Conservation (phyloP, 2,329 filamentous ascomycete species). For the Dendrostoma leiphaemia region DNA sequence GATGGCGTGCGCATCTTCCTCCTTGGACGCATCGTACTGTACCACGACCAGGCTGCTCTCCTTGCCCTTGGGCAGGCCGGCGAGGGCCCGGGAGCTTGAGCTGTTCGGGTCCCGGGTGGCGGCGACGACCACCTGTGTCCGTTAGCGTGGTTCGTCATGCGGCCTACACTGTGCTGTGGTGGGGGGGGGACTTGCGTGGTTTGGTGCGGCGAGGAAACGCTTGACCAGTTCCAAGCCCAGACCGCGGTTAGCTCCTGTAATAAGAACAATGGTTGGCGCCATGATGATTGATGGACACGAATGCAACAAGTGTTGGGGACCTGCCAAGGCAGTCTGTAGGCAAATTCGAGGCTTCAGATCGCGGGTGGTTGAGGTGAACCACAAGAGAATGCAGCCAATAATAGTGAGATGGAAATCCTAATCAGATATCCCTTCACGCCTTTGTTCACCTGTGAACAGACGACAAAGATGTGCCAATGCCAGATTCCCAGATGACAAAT, state of each 20-base stretch:
- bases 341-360: too few species aligned
- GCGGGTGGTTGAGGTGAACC: too few species aligned
- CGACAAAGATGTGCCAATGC: too few species aligned
- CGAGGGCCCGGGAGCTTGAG: not conserved
- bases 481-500: too few species aligned
- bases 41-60: slow-evolving; percentile 38
- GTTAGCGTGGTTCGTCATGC: not conserved
- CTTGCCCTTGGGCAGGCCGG: not conserved
- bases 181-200: not conserved
- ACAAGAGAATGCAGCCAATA: too few species aligned
- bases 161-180: not conserved
- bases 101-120: slow-evolving; percentile 9
- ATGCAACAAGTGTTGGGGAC: too few species aligned
- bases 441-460: too few species aligned
- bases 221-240: slow-evolving; percentile 25
- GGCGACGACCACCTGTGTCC: slow-evolving; percentile 10
- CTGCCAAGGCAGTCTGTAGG: too few species aligned
- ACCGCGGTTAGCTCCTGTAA: slow-evolving; percentile 29
- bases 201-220: slow-evolving; percentile 8
- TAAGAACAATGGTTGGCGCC: slow-evolving; percentile 15
- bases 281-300: too few species aligned
- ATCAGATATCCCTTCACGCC: too few species aligned
- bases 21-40: slow-evolving; percentile 37
- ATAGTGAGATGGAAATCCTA: too few species aligned
- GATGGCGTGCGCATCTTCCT: slow-evolving; percentile 32